Evolutionary conservation across 1,284 basidiomycete genomes (phyloP), one percentile per base, ranked within the genome.

Genomic region (Mycena citricolor): DNA sequence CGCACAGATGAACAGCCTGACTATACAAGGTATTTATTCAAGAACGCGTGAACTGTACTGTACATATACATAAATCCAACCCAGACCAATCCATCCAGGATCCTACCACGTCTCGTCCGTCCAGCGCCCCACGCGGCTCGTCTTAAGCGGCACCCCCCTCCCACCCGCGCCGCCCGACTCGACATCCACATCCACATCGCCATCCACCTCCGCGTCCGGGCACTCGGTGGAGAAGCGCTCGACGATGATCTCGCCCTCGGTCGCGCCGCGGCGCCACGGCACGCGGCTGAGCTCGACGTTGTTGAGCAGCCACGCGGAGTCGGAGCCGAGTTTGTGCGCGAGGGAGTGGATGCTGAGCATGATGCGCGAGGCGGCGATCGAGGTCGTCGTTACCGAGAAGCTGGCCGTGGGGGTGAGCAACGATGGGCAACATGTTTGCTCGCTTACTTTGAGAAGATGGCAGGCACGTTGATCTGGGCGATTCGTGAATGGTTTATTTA

Each of bases 191-290:
- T n/a, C n/a, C n/a, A n/a, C n/a, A n/a, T n/a, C 12, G 2, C 43
- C 44, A 14, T 43, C 39, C 1, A 40, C 39, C 2, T 44, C 50
- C 4, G 34, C 28, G 7, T 38, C 37, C 14, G 25, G 19, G n/a
- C n/a, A n/a, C 10, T 44, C 32, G 44, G 23, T 8, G 10, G 30
- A 13, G 23, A 45, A 39, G n/a, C 42, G 31, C 31, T 73, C 71
- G 8, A 73, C 64, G 25, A 71, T 58, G 11, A 73, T 58, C 48
- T 73, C 71, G 6, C 70, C 64, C 25, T 66, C 64, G 14, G 54
- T 60, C 4, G 56, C 53, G 8, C 70, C 72, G 5, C 28, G 56
- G 16, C 57, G 61, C 69, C 71, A 72, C 3, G 53, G 54, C 4
- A 71, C 60, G 16, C 68, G 61, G 29, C 63, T 65, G 22, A 73